Conservation (phyloP, 352 stramenopile species). For the Pythium periplocum region DNA sequence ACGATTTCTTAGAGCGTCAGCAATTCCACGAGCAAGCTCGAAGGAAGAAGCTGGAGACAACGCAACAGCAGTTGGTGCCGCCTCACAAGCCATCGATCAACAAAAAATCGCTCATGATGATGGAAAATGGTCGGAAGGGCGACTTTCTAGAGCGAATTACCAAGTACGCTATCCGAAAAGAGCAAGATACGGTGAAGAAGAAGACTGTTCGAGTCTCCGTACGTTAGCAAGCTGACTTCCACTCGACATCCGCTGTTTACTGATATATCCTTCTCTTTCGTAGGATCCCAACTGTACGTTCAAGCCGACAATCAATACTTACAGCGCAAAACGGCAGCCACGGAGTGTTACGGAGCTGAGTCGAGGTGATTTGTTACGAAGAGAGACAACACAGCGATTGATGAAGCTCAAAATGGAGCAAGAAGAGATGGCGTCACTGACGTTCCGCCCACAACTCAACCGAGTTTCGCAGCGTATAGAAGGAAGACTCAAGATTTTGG, state of each 20-base stretch:
- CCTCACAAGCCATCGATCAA: constrained; percentile 73
- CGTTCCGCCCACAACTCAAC: constrained; percentile 74
- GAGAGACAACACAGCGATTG: constrained; percentile 69
- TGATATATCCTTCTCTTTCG: not conserved
- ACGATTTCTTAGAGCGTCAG: constrained; percentile 71
- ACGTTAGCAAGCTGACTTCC: constrained; percentile 2
- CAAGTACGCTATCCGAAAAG: constrained; percentile 68
- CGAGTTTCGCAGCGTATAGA: constrained; percentile 58
- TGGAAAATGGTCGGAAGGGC: constrained; percentile 74
- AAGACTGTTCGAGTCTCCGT: constrained; percentile 60
- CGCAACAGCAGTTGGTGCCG: constrained; percentile 51
- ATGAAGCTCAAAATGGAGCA: constrained; percentile 89
- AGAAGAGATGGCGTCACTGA: constrained; percentile 76
- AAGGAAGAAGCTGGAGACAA: constrained; percentile 54
- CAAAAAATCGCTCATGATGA: constrained; percentile 75
- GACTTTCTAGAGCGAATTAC: constrained; percentile 80
- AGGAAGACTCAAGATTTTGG: constrained; percentile 75
- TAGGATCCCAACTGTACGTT: constrained; percentile 84
- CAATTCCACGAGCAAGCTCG: constrained; percentile 66
- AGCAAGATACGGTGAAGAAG: constrained; percentile 77
- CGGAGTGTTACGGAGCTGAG: constrained; percentile 78
- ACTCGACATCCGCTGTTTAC: not conserved
- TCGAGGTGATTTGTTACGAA: constrained; percentile 64
- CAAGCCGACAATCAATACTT: constrained; percentile 74
- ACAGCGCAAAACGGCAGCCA: constrained; percentile 50